Base-by-base conservation (phyloP, 768 basidiomycete genomes). In the Panus rudis region DNA sequence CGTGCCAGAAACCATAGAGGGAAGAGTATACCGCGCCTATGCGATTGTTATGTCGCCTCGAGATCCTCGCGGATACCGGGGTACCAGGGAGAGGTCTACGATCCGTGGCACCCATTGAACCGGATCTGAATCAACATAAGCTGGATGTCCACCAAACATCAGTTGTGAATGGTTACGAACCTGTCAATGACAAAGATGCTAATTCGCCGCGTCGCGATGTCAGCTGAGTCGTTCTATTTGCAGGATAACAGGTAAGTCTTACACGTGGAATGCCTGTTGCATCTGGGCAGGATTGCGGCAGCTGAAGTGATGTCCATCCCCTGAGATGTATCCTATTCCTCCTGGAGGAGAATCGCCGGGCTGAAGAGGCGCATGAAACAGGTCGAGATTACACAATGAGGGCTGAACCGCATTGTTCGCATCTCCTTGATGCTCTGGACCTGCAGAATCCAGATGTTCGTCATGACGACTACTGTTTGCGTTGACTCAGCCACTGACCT, bases 231-330 rank as follows among this genome's bases (percentile, higher is more conserved):
- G n/a, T n/a, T n/a, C n/a, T n/a, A n/a, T n/a, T n/a, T n/a, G n/a
- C n/a, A n/a, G n/a, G n/a, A n/a, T n/a, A 22, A n/a, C 33, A n/a
- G 12, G 37, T 24, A 17, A 3, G 2, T 66, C 77, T 46, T 55
- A 79, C 76, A 81, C 76, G 54, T 81, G 78, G 60, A 72, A 79
- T 0, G 79, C 66, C 49, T 72, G 76, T 16, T 70, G 71, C 56
- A 73, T 55, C 7, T 70, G 61, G 1, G 63, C 63, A 1, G 79
- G 80, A 48, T 80, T 76, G 41, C 63, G 64, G 59, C 79, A 81
- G 1, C 55, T 22, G 45, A 76, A 81, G 10, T 64, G 49, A 53
- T 81, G 79, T 0, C 80, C 79, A 38, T 81, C 79, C 17, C 60
- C 61, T 3, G 78, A 80, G 31, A 76, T 47, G 49, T 81, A 72